Base-by-base conservation (phyloP, 495 filamentous ascomycete species). In the Daldinia loculata region DNA sequence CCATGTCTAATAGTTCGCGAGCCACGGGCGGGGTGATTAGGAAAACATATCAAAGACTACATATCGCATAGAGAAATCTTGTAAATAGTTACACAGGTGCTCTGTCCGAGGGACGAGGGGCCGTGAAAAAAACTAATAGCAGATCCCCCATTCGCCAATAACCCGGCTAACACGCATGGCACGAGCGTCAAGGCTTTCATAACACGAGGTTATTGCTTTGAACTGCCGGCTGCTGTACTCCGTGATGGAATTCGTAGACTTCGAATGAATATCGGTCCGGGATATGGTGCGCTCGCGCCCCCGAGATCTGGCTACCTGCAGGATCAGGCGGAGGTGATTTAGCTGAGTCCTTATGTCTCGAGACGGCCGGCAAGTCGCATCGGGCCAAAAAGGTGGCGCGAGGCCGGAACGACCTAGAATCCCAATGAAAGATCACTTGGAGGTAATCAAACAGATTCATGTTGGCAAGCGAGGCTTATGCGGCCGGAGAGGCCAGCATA, bases 241-340 rank as follows among this genome's bases (percentile, higher is more conserved):
- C 8, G 19, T 4, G 17, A 48, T 22, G 19, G 43, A 24, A 24
- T 22, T 48, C 3, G 43, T 48, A 24, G 43, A 22, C 43, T 48
- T 17, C 15, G 1, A 45, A 22, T 19, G 17, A 24, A 48, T 11
- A 5, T 22, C 43, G 43, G 43, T 11, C 43, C 19, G 43, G 43
- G 19, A 48, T 2, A 22, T 36, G 56, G 55, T 41, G 12, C 26
- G 52, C 30, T 50, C 38, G 30, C 60, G 26, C 4, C 41, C 34
- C 69, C 69, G 69, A 67, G 63, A 63, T 55, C 63, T 71, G 69
- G 69, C 69, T 71, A 71, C 58, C 63, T 45, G 63, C 69, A 71
- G 58, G 69, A 72, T 72, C 60, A 67, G 5, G 45, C 32, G 11
- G 52, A 38, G 29, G 50, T 17, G 32, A 30, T 36, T 34, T 32